Conservation (phyloP, 768 basidiomycete genomes). For the Albatrellus ellisii region DNA sequence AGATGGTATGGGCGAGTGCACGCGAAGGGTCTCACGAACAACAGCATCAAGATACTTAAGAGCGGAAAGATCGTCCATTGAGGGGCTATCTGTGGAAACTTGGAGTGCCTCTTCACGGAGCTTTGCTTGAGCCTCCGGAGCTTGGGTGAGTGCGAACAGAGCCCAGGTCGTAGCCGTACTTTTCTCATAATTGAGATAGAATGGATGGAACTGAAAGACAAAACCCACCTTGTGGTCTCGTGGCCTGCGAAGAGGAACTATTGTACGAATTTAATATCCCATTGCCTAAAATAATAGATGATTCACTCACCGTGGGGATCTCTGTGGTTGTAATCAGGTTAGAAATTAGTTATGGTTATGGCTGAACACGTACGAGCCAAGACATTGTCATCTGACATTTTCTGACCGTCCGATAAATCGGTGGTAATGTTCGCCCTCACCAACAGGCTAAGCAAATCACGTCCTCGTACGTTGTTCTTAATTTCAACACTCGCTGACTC, state of each 20-base stretch:
- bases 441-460: slow-evolving; percentile 19
- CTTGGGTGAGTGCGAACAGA: slow-evolving; percentile 19
- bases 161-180: slow-evolving; percentile 23
- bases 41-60: slow-evolving; percentile 22
- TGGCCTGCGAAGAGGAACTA: slow-evolving; percentile 20
- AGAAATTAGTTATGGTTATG: background rate
- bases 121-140: slow-evolving; percentile 20
- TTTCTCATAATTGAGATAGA: background rate
- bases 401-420: slow-evolving; percentile 16
- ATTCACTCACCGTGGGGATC: background rate
- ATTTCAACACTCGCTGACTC: background rate
- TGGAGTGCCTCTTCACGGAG: slow-evolving; percentile 22
- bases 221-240: slow-evolving; percentile 14
- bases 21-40: slow-evolving; percentile 19
- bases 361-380: slow-evolving; percentile 14
- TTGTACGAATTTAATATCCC: background rate
- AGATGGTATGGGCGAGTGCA: slow-evolving; percentile 15
- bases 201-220: background rate
- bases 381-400: slow-evolving; percentile 20
- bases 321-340: background rate
- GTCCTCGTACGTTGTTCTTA: slow-evolving; percentile 12
- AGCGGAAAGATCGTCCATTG: slow-evolving; percentile 20
- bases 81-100: slow-evolving; percentile 12
- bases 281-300: background rate
- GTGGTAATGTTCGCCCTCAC: slow-evolving; percentile 20